These are phyloP conservation scores for Marsdenia floribunda DNA, from an alignment of 257 asterid species.

Conservation along the genomic window DNA sequence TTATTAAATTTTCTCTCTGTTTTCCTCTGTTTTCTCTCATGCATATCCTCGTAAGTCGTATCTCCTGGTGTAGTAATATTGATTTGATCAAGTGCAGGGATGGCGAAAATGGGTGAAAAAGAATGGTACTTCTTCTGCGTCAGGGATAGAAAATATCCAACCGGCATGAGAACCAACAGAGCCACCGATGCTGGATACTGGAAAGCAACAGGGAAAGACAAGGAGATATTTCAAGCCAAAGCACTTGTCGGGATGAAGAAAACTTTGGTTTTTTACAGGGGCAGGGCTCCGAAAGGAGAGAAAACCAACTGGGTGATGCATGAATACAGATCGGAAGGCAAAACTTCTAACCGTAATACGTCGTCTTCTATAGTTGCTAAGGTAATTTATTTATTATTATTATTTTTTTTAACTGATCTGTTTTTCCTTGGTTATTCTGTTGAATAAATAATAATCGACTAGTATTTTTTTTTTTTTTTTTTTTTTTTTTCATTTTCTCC, in stretches of 20 bases:
- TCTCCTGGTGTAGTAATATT: not conserved
- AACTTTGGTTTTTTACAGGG: slow-evolving; percentile 71
- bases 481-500: not conserved
- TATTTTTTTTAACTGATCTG: no score
- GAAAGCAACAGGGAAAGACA: slow-evolving; percentile 92
- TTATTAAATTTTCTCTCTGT: not conserved
- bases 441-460: no score
- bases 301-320: slow-evolving; percentile 88
- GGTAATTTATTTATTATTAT: slow-evolving; percentile 25
- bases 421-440: no score
- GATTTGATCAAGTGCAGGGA: slow-evolving; percentile 40
- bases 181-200: slow-evolving; percentile 83
- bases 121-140: slow-evolving; percentile 90
- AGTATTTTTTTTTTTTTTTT: no score
- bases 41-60: no score
- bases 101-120: slow-evolving; percentile 67
- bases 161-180: slow-evolving; percentile 73
- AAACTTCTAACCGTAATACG: slow-evolving; percentile 24
- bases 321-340: slow-evolving; percentile 69
- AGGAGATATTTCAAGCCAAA: slow-evolving; percentile 57
- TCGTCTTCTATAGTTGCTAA: slow-evolving; percentile 35
- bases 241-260: slow-evolving; percentile 78
- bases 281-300: slow-evolving; percentile 80
- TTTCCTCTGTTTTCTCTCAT: not conserved
- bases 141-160: slow-evolving; percentile 73